Conservation (phyloP, 2,329 filamentous ascomycete genomes). For the Pestalotiopsis sp. region DNA sequence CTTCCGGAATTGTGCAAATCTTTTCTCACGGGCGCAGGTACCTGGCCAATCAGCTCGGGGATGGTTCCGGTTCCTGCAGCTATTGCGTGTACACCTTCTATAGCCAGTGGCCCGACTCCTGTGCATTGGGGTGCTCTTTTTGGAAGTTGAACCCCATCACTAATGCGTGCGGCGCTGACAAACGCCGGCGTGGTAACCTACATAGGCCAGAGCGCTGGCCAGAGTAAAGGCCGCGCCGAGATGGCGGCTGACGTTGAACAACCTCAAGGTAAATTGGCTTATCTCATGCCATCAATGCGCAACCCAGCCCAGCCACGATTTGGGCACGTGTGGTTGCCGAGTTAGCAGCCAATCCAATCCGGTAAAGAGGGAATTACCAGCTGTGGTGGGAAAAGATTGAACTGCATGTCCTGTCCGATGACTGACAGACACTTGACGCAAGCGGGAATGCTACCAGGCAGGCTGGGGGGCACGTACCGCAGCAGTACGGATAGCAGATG, state of each 20-base stretch:
- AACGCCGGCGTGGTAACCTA: slow-evolving; percentile 6
- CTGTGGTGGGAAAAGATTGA: neutral
- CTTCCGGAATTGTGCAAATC: slow-evolving; percentile 7
- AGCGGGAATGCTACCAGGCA: no score
- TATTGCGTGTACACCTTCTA: neutral
- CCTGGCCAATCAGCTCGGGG: neutral
- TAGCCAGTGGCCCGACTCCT: neutral
- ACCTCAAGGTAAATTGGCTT: slow-evolving; percentile 9
- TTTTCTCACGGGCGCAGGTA: neutral
- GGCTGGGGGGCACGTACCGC: neutral
- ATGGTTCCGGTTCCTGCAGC: neutral
- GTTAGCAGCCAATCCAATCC: neutral
- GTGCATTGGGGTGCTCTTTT: slow-evolving; percentile 1
- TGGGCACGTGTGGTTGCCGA: neutral
- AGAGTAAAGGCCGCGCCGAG: slow-evolving; percentile 6
- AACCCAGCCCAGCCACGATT: neutral
- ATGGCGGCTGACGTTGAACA: slow-evolving; percentile 12
- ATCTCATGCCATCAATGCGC: slow-evolving; percentile 8
- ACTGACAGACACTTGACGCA: no score
- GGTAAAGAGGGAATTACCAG: neutral
- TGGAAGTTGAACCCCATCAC: slow-evolving; percentile 10
- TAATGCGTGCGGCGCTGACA: neutral
- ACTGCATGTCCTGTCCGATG: neutral
- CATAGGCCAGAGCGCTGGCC: slow-evolving; percentile 9
- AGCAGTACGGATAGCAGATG: neutral